These are phyloP conservation scores for Picea sitchensis DNA, from an alignment of 75 land plant genomes.

Conservation along the genomic window DNA sequence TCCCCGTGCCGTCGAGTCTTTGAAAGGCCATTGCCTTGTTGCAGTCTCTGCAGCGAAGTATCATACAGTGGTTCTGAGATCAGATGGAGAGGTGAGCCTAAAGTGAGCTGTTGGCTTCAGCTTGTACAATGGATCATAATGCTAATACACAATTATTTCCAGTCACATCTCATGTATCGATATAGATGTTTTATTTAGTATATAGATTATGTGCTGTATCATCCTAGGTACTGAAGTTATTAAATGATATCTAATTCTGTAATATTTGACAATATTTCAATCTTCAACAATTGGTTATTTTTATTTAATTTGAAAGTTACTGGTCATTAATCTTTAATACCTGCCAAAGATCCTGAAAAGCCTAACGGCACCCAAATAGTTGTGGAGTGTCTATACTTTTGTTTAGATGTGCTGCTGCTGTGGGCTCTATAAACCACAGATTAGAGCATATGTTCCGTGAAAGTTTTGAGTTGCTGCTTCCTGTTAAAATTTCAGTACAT, in stretches of 20 bases:
- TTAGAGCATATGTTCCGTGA: too few relatives aligned
- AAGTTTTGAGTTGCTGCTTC: too few relatives aligned
- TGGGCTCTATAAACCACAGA: too few relatives aligned
- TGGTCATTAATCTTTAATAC: neutral
- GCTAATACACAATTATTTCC: neutral
- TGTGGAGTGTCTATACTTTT: neutral
- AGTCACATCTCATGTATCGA: neutral
- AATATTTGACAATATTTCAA: neutral
- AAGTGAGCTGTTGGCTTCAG: slow-evolving; percentile 2
- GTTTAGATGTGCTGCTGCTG: too few relatives aligned
- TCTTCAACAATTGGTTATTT: neutral
- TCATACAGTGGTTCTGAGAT: slow-evolving; percentile 82
- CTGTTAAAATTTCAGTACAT: too few relatives aligned
- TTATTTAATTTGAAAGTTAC: neutral
- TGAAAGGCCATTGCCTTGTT: slow-evolving; percentile 71
- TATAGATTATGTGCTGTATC: neutral
- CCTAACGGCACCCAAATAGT: neutral
- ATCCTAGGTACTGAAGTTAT: too few relatives aligned
- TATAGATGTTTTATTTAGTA: neutral
- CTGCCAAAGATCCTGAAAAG: neutral
- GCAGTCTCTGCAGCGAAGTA: slow-evolving; percentile 84
- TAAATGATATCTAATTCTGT: neutral
- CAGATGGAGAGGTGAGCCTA: slow-evolving; percentile 88
- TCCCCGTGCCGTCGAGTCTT: slow-evolving; percentile 80
- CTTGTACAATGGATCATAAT: neutral